These are phyloP conservation scores for Kwoniella sp. DNA, from an alignment of 768 basidiomycete species.

Conservation along the genomic window DNA sequence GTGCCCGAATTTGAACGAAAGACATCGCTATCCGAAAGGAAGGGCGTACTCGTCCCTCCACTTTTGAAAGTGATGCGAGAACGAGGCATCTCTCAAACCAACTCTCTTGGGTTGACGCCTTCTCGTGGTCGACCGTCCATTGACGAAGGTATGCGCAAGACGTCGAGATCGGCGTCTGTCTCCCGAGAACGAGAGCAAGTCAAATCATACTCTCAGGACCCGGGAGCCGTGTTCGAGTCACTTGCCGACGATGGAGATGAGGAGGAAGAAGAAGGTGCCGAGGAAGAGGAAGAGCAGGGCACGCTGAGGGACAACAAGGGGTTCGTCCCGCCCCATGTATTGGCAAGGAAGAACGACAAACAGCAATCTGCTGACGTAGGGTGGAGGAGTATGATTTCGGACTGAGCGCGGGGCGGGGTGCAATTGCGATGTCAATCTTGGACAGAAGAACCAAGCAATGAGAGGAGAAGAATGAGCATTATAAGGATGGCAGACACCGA, in stretches of 20 bases:
- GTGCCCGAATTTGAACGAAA: slow-evolving; percentile 44
- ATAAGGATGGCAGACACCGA: too few species aligned
- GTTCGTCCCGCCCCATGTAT: slow-evolving; percentile 53
- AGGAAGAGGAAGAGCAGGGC: slow-evolving; percentile 38
- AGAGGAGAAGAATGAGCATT: too few species aligned
- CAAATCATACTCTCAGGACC: slow-evolving; percentile 44
- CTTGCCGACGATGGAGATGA: slow-evolving; percentile 38
- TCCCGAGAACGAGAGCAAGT: slow-evolving; percentile 42
- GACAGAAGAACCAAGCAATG: too few species aligned
- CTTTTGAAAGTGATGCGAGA: slow-evolving; percentile 47
- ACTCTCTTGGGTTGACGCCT: slow-evolving; percentile 30
- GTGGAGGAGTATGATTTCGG: slow-evolving; percentile 43
- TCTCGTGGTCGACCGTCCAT: slow-evolving; percentile 11
- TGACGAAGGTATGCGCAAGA: not conserved
- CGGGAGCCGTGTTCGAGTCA: slow-evolving; percentile 49
- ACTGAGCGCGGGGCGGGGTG: not conserved
- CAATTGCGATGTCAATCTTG: not conserved
- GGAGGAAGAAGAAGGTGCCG: slow-evolving; percentile 32
- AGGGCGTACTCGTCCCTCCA: slow-evolving; percentile 50
- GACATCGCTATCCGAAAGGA: slow-evolving; percentile 46
- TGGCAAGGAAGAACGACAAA: slow-evolving; percentile 31
- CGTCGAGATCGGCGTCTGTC: slow-evolving; percentile 28
- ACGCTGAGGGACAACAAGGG: slow-evolving; percentile 39
- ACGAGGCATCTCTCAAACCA: slow-evolving; percentile 25
- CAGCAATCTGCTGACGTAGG: slow-evolving; percentile 34